Percentiles rank a stretch among this genome's conserved stretches.
Evolutionary conservation across 2,329 filamentous ascomycete genomes (phyloP).

Genomic region (Exophiala calicioides): DNA sequence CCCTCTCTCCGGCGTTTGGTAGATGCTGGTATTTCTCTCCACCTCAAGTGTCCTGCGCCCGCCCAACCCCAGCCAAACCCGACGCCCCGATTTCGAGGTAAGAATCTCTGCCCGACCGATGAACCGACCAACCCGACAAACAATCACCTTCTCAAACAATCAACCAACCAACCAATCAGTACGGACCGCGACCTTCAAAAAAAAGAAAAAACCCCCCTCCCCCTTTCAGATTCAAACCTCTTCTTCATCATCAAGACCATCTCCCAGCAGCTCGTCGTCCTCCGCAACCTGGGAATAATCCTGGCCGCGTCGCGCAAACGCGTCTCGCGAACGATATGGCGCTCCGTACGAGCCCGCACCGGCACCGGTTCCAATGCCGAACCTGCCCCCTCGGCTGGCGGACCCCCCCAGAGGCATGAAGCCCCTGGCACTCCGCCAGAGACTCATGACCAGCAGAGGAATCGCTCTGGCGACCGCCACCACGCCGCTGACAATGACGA

Average conservation of each 20-base stretch:
- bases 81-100: too few relatives aligned
- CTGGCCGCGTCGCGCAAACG: conserved; percentile 82
- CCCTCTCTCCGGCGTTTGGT: too few relatives aligned
- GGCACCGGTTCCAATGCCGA: conserved; percentile 47
- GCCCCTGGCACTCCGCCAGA: conserved; percentile 67
- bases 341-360: conserved; percentile 39
- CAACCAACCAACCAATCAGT: too few relatives aligned
- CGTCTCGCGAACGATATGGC: conserved; percentile 83
- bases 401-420: conserved; percentile 55
- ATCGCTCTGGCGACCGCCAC: conserved; percentile 71
- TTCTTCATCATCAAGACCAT: conserved; percentile 87
- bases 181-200: neutral
- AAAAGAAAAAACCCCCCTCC: neutral
- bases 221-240: conserved; percentile 34
- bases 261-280: conserved; percentile 90
- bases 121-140: too few relatives aligned
- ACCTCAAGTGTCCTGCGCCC: too few relatives aligned
- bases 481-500: conserved; percentile 76
- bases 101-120: too few relatives aligned
- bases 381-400: conserved; percentile 40
- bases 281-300: conserved; percentile 80
- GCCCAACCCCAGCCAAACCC: too few relatives aligned
- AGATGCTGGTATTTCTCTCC: too few relatives aligned
- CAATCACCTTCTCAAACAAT: too few relatives aligned
- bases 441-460: conserved; percentile 69